A percentile compares a stretch with the other conserved stretches of the same genome.
Conservation (phyloP, 1,139 yeast species). For the Candida frijolesensis region DNA sequence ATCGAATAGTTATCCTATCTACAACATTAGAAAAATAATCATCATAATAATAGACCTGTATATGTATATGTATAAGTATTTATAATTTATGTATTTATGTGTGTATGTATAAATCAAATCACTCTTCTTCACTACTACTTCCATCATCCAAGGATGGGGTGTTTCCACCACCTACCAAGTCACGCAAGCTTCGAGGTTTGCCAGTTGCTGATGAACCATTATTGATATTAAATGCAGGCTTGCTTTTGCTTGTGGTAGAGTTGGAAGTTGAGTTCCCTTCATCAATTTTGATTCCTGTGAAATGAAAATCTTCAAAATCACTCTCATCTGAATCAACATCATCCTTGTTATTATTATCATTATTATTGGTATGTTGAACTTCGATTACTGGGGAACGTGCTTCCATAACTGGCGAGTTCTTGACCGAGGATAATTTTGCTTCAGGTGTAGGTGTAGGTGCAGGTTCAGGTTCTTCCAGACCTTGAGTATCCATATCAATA, state of each 20-base stretch:
- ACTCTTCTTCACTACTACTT: conserved; percentile 46
- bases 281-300: conserved; percentile 26
- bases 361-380: background rate
- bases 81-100: background rate
- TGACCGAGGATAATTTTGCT: background rate
- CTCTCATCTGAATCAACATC: conserved; percentile 27
- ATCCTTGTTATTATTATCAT: background rate
- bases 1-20: conserved; percentile 24
- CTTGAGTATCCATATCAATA: background rate
- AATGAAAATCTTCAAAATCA: conserved; percentile 28
- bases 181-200: conserved; percentile 45
- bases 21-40: conserved; percentile 15
- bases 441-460: background rate
- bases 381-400: background rate
- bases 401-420: conserved; percentile 3
- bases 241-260: conserved; percentile 1
- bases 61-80: background rate
- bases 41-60: background rate
- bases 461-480: no score
- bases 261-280: conserved; percentile 17
- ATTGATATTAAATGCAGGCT: conserved; percentile 1
- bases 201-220: conserved; percentile 11
- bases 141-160: conserved; percentile 25
- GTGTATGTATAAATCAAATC: conserved; percentile 3
- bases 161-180: conserved; percentile 33